Evolutionary conservation across 805 yeast genomes (phyloP).

Genomic region (Wickerhamomyces alni): DNA sequence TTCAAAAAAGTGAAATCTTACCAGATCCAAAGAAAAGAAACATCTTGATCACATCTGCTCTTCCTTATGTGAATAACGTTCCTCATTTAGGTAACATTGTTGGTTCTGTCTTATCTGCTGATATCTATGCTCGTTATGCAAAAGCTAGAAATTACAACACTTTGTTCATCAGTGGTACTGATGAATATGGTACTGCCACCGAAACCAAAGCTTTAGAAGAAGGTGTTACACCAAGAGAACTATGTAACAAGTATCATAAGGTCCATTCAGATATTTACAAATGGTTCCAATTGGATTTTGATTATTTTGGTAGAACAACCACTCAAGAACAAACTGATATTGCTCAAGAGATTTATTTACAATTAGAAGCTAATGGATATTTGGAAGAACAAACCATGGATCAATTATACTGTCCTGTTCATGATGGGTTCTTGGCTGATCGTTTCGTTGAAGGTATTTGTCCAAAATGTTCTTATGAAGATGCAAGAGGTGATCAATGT

Average conservation of each 20-base stretch:
- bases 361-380: constrained; percentile 67
- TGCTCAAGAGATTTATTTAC: constrained; percentile 86
- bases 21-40: constrained; percentile 66
- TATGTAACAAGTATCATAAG: constrained; percentile 86
- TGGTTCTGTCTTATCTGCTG: constrained; percentile 93
- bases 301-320: constrained; percentile 94
- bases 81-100: constrained; percentile 97
- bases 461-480: constrained; percentile 91
- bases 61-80: constrained; percentile 96
- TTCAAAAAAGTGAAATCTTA: constrained; percentile 33
- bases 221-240: constrained; percentile 76
- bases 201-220: constrained; percentile 98
- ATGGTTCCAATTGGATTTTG: constrained; percentile 96
- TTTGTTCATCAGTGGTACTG: constrained; percentile 91
- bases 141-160: constrained; percentile 86
- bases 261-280: constrained; percentile 88
- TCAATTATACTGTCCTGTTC: constrained; percentile 88
- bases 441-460: constrained; percentile 96
- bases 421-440: constrained; percentile 90
- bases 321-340: constrained; percentile 88
- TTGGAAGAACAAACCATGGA: constrained; percentile 84
- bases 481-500: constrained; percentile 99
- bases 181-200: constrained; percentile 99
- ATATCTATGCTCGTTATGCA: constrained; percentile 84
- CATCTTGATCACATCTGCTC: constrained; percentile 87